Conservation (phyloP, 305 asterid genomes). For the Fraxinus ornus region DNA sequence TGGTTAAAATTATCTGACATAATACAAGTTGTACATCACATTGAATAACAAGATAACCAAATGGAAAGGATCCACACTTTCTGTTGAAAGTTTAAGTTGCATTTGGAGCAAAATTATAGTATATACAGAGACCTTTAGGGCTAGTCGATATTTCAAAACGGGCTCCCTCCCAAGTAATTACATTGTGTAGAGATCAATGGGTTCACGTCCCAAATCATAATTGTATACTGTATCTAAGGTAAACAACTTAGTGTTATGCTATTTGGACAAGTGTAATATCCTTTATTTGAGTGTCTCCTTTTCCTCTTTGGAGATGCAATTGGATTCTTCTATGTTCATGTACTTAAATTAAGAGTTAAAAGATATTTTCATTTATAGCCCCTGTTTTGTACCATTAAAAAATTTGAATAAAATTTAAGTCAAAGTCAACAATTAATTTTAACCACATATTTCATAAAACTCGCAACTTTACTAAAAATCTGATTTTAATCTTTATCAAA, state of each 20-base stretch:
- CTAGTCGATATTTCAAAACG: neutral
- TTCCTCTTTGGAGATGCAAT: neutral
- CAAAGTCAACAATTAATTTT: too few relatives aligned
- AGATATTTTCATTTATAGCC: neutral
- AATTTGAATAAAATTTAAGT: too few relatives aligned
- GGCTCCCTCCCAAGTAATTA: neutral
- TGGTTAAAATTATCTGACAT: constrained; percentile 3
- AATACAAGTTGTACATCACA: neutral
- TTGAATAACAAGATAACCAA: neutral
- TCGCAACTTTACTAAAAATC: too few relatives aligned
- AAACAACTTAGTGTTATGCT: neutral
- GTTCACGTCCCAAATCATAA: neutral
- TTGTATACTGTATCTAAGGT: neutral
- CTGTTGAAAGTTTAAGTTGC: neutral
- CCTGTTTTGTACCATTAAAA: too few relatives aligned
- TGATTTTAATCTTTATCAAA: too few relatives aligned
- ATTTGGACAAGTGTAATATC: neutral
- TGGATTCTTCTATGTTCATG: neutral
- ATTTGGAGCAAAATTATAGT: neutral
- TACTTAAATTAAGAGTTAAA: too few relatives aligned
- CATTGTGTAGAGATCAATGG: neutral
- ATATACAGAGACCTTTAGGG: constrained; percentile 13
- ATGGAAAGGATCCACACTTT: neutral
- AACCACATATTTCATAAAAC: too few relatives aligned
- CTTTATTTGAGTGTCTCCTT: neutral